Evolutionary conservation across 306 rosid species (phyloP).

Genomic region (Luffa aegyptiaca): DNA sequence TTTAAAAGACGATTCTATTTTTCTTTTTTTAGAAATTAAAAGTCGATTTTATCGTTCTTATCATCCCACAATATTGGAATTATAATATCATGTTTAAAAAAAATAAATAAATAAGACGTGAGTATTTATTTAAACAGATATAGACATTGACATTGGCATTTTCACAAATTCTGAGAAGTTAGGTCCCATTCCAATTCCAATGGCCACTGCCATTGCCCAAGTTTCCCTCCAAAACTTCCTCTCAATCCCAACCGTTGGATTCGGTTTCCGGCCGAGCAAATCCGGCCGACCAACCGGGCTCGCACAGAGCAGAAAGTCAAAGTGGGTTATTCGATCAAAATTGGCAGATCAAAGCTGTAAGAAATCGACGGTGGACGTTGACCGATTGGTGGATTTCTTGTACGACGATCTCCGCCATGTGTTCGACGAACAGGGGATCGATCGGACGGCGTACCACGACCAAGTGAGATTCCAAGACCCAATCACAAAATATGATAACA

Average conservation of each 20-base stretch:
- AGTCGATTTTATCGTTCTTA: too few species aligned
- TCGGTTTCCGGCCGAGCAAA: slow-evolving; percentile 18
- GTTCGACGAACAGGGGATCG: slow-evolving; percentile 83
- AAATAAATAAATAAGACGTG: too few species aligned
- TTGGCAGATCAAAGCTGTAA: slow-evolving; percentile 40
- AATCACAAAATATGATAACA: slow-evolving; percentile 57
- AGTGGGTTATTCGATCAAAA: slow-evolving; percentile 42
- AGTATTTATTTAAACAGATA: neutral
- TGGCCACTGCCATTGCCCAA: neutral
- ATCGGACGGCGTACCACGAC: slow-evolving; percentile 68
- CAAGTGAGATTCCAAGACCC: slow-evolving; percentile 68
- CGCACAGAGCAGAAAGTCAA: neutral
- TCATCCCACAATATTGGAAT: too few species aligned
- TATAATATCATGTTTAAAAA: too few species aligned
- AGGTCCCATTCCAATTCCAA: neutral
- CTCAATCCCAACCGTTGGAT: slow-evolving; percentile 24
- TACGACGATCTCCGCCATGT: slow-evolving; percentile 70
- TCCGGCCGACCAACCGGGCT: slow-evolving; percentile 10
- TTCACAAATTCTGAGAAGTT: neutral
- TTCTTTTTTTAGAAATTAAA: too few species aligned
- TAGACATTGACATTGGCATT: neutral
- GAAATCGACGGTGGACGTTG: slow-evolving; percentile 36
- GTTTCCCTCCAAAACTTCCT: slow-evolving; percentile 20
- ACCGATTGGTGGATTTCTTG: slow-evolving; percentile 49
- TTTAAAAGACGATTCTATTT: too few species aligned